phyloP scores from a whole-genome alignment of 2,329 filamentous ascomycete species.

The Sclerotiophoma versabilis region DNA sequence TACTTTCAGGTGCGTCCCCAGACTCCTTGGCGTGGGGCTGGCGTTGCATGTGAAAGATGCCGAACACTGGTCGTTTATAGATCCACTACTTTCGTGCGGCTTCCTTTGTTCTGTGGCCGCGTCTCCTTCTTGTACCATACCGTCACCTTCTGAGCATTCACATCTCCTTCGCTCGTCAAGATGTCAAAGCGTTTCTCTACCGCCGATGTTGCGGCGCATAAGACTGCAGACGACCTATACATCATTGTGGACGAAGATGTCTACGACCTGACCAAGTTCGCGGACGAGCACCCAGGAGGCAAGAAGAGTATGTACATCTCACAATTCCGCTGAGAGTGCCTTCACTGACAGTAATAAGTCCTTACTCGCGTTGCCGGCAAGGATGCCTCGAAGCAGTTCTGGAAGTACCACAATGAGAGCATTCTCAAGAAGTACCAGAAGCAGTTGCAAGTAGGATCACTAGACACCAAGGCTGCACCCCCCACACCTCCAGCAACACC shows the following conservation, averaged over 20 bases:
- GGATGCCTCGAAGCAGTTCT: constrained; percentile 73
- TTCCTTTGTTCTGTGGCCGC: constrained; percentile 30
- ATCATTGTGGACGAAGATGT: constrained; percentile 94
- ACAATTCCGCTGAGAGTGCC: no score
- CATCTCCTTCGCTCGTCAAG: constrained; percentile 18
- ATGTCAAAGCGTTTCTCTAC: constrained; percentile 91
- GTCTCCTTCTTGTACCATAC: constrained; percentile 23
- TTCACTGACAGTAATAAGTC: constrained; percentile 53
- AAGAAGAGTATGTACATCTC: constrained; percentile 67
- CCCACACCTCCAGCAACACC: constrained; percentile 60
- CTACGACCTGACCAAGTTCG: constrained; percentile 82
- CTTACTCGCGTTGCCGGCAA: constrained; percentile 71
- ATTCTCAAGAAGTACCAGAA: constrained; percentile 69
- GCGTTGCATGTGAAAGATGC: constrained; percentile 48
- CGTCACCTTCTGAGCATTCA: constrained; percentile 16
- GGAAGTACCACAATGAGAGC: constrained; percentile 69
- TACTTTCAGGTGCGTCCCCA: constrained; percentile 35
- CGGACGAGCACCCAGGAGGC: constrained; percentile 66
- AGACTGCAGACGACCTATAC: constrained; percentile 84
- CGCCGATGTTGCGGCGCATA: constrained; percentile 88
- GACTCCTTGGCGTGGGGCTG: constrained; percentile 37
- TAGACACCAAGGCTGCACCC: constrained; percentile 77
- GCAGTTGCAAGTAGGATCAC: constrained; percentile 70
- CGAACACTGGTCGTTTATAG: constrained; percentile 30
- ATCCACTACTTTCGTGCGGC: constrained; percentile 23